These are phyloP conservation scores for Amanita muscaria DNA, from an alignment of 768 basidiomycete genomes.

Conservation along the genomic window DNA sequence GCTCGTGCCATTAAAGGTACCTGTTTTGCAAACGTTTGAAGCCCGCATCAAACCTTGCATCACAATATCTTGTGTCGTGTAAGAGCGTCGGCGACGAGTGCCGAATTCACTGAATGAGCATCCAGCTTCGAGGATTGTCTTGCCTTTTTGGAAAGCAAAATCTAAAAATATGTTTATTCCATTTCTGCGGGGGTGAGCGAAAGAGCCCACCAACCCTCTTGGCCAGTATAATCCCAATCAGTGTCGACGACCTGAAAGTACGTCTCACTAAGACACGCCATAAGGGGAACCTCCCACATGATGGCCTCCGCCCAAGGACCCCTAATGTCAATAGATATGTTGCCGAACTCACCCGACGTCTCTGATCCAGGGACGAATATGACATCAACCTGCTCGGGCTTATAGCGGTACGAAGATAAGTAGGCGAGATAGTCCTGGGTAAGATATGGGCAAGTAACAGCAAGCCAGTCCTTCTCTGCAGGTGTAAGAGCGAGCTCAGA, in stretches of 20 bases:
- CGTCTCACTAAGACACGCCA: slow-evolving; percentile 85
- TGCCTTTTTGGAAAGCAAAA: slow-evolving; percentile 64
- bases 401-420: slow-evolving; percentile 59
- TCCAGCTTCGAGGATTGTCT: slow-evolving; percentile 48
- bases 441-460: slow-evolving; percentile 65
- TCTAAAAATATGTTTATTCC: slow-evolving; percentile 31
- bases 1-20: slow-evolving; percentile 73
- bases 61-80: slow-evolving; percentile 68
- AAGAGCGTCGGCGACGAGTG: slow-evolving; percentile 72
- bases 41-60: slow-evolving; percentile 63
- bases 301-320: slow-evolving; percentile 83
- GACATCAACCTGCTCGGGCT: slow-evolving; percentile 63
- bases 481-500: slow-evolving; percentile 47
- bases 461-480: slow-evolving; percentile 62
- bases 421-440: slow-evolving; percentile 65
- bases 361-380: slow-evolving; percentile 51
- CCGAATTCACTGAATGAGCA: slow-evolving; percentile 83
- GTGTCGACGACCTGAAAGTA: slow-evolving; percentile 71
- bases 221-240: slow-evolving; percentile 83
- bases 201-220: slow-evolving; percentile 44
- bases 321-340: slow-evolving; percentile 59
- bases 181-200: background rate
- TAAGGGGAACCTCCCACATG: slow-evolving; percentile 92
- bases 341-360: slow-evolving; percentile 40
- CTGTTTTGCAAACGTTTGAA: slow-evolving; percentile 33